These are phyloP conservation scores for Orobanche coerulescens DNA, from an alignment of 257 asterid species.

Conservation along the genomic window DNA sequence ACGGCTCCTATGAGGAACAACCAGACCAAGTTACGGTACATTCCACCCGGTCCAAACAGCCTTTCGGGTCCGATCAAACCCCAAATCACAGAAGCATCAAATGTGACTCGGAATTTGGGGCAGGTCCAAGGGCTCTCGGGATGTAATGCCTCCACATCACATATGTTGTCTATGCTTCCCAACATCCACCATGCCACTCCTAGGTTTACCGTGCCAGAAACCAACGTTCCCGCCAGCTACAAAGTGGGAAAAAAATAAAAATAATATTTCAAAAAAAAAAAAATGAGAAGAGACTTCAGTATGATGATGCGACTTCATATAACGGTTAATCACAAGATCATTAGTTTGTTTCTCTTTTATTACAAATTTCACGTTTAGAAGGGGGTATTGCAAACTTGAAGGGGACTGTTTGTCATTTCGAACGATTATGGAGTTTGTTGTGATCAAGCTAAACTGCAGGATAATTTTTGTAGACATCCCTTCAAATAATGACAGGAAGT, in stretches of 20 bases:
- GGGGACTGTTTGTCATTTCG: no score
- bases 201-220: slow-evolving; percentile 70
- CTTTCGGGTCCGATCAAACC: slow-evolving; percentile 76
- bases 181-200: slow-evolving; percentile 92
- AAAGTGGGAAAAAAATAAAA: not conserved
- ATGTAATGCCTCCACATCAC: slow-evolving; percentile 65
- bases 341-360: no score
- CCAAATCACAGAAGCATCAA: slow-evolving; percentile 88
- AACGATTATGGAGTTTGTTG: no score
- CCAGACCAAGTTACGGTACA: slow-evolving; percentile 85
- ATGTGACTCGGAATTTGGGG: slow-evolving; percentile 73
- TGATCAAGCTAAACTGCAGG: no score
- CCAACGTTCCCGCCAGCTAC: slow-evolving; percentile 66
- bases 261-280: not conserved
- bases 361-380: no score
- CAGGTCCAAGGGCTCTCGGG: slow-evolving; percentile 95
- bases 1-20: slow-evolving; percentile 77
- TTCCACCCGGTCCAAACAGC: slow-evolving; percentile 64
- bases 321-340: no score
- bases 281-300: not conserved
- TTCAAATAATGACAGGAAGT: no score
- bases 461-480: not conserved
- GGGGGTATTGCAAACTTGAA: no score
- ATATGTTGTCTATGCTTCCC: slow-evolving; percentile 67
- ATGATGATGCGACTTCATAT: not conserved